Conservation (phyloP, 1,139 yeast genomes). For the Kodamaea sp. region DNA sequence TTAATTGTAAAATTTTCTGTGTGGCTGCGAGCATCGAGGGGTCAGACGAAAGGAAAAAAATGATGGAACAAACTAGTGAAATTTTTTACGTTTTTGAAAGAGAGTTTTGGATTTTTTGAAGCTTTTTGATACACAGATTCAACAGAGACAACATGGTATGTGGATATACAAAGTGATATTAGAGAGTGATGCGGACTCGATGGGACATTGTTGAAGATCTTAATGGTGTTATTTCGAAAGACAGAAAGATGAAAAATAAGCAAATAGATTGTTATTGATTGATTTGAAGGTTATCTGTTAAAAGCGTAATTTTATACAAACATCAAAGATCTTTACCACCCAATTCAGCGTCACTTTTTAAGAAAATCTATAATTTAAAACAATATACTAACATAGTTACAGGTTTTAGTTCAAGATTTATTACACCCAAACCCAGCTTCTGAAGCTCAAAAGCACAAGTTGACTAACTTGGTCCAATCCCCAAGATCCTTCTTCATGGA, state of each 20-base stretch:
- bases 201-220: neutral
- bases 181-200: neutral
- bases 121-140: slow-evolving; percentile 10
- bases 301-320: too few species aligned
- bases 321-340: too few species aligned
- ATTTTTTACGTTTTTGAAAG: slow-evolving; percentile 5
- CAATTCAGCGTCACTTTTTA: too few species aligned
- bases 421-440: slow-evolving; percentile 96
- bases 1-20: too few species aligned
- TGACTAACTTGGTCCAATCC: slow-evolving; percentile 93
- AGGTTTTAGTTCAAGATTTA: slow-evolving; percentile 34
- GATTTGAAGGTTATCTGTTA: neutral
- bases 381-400: slow-evolving; percentile 16
- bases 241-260: neutral
- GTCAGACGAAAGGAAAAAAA: too few species aligned
- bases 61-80: slow-evolving; percentile 5
- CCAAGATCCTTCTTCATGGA: slow-evolving; percentile 99
- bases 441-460: slow-evolving; percentile 96
- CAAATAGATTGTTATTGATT: neutral
- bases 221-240: neutral
- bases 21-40: too few species aligned
- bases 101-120: slow-evolving; percentile 7
- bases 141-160: slow-evolving; percentile 14
- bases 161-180: slow-evolving; percentile 1
- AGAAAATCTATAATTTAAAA: neutral